phyloP scores from a whole-genome alignment of 805 yeast species.

The Hanseniaspora vineae region DNA sequence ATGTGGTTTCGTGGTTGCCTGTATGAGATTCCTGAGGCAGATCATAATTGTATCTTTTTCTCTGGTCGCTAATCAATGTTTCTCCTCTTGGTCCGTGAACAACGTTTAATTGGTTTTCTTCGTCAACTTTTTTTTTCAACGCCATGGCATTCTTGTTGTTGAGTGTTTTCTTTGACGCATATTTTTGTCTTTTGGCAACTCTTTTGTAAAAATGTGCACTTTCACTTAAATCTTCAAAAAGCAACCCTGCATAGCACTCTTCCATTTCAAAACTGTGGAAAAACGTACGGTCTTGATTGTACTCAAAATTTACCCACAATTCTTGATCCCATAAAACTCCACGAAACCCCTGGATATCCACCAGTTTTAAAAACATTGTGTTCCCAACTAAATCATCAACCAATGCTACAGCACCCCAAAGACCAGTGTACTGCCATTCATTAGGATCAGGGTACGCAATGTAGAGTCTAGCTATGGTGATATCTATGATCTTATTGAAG shows the following conservation, averaged over 20 bases:
- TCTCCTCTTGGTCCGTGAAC: slow-evolving; percentile 48
- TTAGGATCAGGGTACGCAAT: slow-evolving; percentile 77
- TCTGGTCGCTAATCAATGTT: slow-evolving; percentile 18
- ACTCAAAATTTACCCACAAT: slow-evolving; percentile 72
- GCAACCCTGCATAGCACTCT: slow-evolving; percentile 72
- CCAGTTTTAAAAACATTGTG: slow-evolving; percentile 79
- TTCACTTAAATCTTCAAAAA: slow-evolving; percentile 81
- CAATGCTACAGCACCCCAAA: slow-evolving; percentile 73
- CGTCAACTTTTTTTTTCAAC: slow-evolving; percentile 46
- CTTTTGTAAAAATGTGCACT: slow-evolving; percentile 78
- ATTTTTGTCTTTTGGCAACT: slow-evolving; percentile 60
- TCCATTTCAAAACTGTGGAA: slow-evolving; percentile 93
- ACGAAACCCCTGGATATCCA: slow-evolving; percentile 66
- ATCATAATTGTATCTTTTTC: slow-evolving; percentile 18
- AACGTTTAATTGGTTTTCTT: slow-evolving; percentile 49
- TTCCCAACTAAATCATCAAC: slow-evolving; percentile 93
- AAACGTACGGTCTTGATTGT: slow-evolving; percentile 87
- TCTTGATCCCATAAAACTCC: slow-evolving; percentile 98
- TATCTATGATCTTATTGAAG: slow-evolving; percentile 77
- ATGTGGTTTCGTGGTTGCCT: slow-evolving; percentile 7
- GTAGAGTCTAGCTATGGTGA: slow-evolving; percentile 80
- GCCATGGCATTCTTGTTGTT: slow-evolving; percentile 84
- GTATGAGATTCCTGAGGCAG: slow-evolving; percentile 3
- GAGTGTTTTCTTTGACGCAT: slow-evolving; percentile 76
- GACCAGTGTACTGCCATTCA: slow-evolving; percentile 79